Base-by-base conservation (phyloP, 2,329 filamentous ascomycete genomes). In the Chalara sp. region DNA sequence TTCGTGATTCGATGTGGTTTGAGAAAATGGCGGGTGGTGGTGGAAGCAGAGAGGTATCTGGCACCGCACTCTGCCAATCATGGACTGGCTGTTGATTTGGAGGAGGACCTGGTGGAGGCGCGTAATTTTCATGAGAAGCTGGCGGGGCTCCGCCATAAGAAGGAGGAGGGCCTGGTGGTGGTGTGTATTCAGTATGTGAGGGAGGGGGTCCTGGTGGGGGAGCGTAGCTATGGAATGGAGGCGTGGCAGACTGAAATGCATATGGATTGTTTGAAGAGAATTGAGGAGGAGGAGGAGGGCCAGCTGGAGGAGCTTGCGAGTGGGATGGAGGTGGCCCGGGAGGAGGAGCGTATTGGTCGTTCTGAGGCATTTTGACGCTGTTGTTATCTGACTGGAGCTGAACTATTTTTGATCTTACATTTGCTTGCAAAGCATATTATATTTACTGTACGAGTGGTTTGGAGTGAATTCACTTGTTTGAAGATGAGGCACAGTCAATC, bases 31-130 rank as follows among this genome's bases (percentile, higher is more conserved):
- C 77, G 0, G 87, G 87, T 1, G 87, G 87, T 0, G 86, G 86
- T 1, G 86, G 86, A 42, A 90, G 79, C 7, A 87, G 74, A 1
- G 84, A 74, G 1, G 81, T 89, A 65, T 90, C 86, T 0, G 86
- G 85, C 1, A 89, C 84, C 3, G 83, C 78, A 6, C 76, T 63
- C 57, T 83, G 75, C 87, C 87, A 90, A 67, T 87, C 81, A 64
- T 89, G 85, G 58, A 81, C 65, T 50, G 61, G 59, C 39, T 53
- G 51, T 47, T 60, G 53, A 6, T 56, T 32, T 2, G 64, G 63
- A 5, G 66, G 66, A 12, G 67, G 68, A 0, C 68, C 69, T 0
- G 68, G 58, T 1, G 72, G 72, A 35, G 72, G 69, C 6, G 62
- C 63, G 21, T 64, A 68, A 21, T 66, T 60, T 40, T 61, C 54